These are phyloP conservation scores for Pterocarpus santalinus DNA, from an alignment of 306 rosid genomes.

Conservation along the genomic window DNA sequence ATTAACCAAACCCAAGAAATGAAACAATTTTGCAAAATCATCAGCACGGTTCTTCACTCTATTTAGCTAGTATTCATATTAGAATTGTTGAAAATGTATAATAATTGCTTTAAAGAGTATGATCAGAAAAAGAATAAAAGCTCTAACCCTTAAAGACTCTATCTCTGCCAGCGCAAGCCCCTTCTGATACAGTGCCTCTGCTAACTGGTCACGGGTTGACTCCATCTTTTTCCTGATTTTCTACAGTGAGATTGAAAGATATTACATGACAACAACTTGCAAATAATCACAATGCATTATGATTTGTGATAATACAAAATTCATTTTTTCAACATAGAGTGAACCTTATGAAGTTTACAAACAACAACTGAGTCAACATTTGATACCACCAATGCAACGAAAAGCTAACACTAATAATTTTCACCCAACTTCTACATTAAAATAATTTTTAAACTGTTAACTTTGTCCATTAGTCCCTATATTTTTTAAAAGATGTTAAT, in stretches of 20 bases:
- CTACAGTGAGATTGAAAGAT: conserved; percentile 51
- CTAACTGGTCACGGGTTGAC: conserved; percentile 81
- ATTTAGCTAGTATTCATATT: conserved; percentile 16
- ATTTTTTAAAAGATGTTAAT: too few relatives aligned
- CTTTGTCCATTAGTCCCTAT: background rate
- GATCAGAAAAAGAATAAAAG: conserved; percentile 38
- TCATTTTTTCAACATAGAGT: background rate
- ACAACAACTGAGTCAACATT: conserved; percentile 12
- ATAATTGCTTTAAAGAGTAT: conserved; percentile 16
- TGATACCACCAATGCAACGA: background rate
- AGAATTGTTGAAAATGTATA: conserved; percentile 2
- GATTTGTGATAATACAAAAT: background rate
- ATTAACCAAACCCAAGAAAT: background rate
- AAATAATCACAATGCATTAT: conserved; percentile 28
- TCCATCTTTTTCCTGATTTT: conserved; percentile 87
- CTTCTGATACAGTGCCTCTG: conserved; percentile 89
- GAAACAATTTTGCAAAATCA: background rate
- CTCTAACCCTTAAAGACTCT: conserved; percentile 76
- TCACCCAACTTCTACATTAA: background rate
- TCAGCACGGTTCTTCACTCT: conserved; percentile 10
- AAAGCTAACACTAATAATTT: conserved; percentile 7
- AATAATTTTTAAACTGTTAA: background rate
- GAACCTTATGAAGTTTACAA: background rate
- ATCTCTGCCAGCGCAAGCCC: conserved; percentile 85
- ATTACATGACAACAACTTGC: conserved; percentile 31